Base-by-base conservation (phyloP, 352 stramenopile species). In the Phytophthora vignae region DNA sequence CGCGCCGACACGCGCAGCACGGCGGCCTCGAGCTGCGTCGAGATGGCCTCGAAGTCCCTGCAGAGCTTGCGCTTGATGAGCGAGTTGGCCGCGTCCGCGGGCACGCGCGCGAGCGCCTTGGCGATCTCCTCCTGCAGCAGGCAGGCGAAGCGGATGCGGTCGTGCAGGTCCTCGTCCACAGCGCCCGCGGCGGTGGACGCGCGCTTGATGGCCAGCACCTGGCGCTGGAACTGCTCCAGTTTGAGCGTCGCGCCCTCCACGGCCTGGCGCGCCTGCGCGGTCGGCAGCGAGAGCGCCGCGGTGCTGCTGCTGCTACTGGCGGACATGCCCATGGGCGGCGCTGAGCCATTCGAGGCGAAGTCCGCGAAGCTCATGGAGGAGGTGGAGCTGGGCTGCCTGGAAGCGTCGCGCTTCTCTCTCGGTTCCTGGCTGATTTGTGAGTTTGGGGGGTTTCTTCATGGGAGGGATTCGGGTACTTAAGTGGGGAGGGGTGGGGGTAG, bases 91-190 rank as follows among this genome's bases (percentile, higher is more conserved):
- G 79, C 65, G 49, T 91, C 85, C 33, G 84, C 72, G 12, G 87
- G 87, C 54, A 96, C 81, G 27, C 83, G 67, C 8, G 69, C 76
- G 36, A 96, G 65, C 22, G 74, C 73, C 54, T 88, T 91, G 33
- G 85, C 82, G 64, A 94, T 93, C 65, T 96, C 88, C 55, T 94
- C 85, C 63, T 96, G 88, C 27, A 96, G 63, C 29, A 96, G 67
- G 62, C 87, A 94, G 60, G 88, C 88, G 67, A 92, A 96, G 55
- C 87, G 85, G 74, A 96, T 96, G 54, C 87, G 87, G 74, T 96
- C 88, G 70, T 93, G 84, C 60, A 94, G 69, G 38, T 94, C 88
- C 59, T 94, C 87, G 65, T 96, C 86, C 15, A 91, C 71, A 22
- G 64, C 65, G 33, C 60, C 64, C 10, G 53, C 3, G 11, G 64